These are phyloP conservation scores for Neophaeococcomyces aloes DNA, from an alignment of 2,329 filamentous ascomycete genomes.

Conservation along the genomic window DNA sequence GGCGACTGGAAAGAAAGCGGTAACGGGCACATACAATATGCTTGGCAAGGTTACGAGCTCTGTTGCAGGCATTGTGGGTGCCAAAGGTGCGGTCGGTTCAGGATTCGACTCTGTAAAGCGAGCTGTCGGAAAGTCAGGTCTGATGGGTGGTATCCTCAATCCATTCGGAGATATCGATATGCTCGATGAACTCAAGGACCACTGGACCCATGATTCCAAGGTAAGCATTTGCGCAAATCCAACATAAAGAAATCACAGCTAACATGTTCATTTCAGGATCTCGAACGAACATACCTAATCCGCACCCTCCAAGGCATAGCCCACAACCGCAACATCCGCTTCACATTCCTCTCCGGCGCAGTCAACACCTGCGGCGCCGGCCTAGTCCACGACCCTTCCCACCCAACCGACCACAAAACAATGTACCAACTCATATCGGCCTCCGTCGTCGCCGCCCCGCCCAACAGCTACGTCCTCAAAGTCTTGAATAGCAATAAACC, in stretches of 20 bases:
- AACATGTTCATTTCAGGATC: constrained; percentile 46
- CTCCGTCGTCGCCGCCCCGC: constrained; percentile 80
- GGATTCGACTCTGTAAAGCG: constrained; percentile 95
- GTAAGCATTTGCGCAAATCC: constrained; percentile 29
- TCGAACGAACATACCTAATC: constrained; percentile 93
- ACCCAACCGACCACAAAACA: constrained; percentile 90
- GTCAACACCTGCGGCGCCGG: constrained; percentile 89
- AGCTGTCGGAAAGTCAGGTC: constrained; percentile 83
- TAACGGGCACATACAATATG: constrained; percentile 93
- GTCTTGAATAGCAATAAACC: constrained; percentile 79
- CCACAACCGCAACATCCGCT: constrained; percentile 87
- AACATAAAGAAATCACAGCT: neutral
- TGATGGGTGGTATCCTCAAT: constrained; percentile 93
- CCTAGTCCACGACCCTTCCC: constrained; percentile 82
- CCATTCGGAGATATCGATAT: constrained; percentile 95
- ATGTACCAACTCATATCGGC: constrained; percentile 98
- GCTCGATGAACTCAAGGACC: constrained; percentile 84
- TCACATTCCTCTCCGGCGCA: constrained; percentile 88
- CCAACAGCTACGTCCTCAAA: constrained; percentile 75
- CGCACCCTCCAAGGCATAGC: constrained; percentile 90
- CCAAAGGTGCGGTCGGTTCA: constrained; percentile 81
- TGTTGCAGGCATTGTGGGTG: constrained; percentile 88
- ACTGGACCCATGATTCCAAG: constrained; percentile 98
- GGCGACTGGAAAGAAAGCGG: constrained; percentile 88
- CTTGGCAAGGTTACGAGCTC: constrained; percentile 90